Conservation (phyloP, 2,329 filamentous ascomycete species). For the Drechmeria coniospora region DNA sequence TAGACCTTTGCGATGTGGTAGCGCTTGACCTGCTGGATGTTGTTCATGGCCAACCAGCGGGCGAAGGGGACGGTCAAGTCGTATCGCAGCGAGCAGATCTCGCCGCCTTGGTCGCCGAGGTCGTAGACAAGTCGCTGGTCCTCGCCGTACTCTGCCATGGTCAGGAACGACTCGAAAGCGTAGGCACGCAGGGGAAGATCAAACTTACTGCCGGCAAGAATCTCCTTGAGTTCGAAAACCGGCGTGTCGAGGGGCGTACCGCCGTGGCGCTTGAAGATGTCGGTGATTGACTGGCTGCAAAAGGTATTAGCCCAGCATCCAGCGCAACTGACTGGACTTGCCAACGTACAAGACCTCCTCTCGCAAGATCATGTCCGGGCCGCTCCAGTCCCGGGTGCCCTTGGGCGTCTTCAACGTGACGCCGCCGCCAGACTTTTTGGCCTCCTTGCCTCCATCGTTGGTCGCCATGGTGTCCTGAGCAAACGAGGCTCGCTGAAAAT, state of each 20-base stretch:
- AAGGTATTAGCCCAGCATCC: no score
- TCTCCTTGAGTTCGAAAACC: constrained; percentile 78
- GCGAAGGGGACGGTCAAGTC: constrained; percentile 84
- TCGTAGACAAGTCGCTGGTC: constrained; percentile 89
- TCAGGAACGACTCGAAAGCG: constrained; percentile 1
- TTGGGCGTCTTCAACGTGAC: constrained; percentile 65
- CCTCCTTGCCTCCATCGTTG: constrained; percentile 24
- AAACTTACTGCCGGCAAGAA: constrained; percentile 50
- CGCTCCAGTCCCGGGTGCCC: constrained; percentile 78
- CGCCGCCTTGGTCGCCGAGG: constrained; percentile 71
- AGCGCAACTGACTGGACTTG: no score
- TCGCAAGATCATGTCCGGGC: constrained; percentile 63
- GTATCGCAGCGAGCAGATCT: constrained; percentile 60
- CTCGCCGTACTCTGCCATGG: constrained; percentile 57
- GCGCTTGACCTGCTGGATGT: constrained; percentile 72
- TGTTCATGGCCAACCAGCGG: constrained; percentile 85
- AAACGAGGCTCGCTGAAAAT: no score
- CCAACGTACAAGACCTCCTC: constrained; percentile 53
- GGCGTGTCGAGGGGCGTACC: constrained; percentile 65
- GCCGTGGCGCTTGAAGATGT: constrained; percentile 73
- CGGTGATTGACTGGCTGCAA: constrained; percentile 43
- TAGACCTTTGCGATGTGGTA: constrained; percentile 89
- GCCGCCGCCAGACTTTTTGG: constrained; percentile 30
- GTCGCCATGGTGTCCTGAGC: constrained; percentile 15
- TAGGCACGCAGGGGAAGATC: no score